Evolutionary conservation across 2,329 filamentous ascomycete genomes (phyloP).

Genomic region (Claviceps arundinis): DNA sequence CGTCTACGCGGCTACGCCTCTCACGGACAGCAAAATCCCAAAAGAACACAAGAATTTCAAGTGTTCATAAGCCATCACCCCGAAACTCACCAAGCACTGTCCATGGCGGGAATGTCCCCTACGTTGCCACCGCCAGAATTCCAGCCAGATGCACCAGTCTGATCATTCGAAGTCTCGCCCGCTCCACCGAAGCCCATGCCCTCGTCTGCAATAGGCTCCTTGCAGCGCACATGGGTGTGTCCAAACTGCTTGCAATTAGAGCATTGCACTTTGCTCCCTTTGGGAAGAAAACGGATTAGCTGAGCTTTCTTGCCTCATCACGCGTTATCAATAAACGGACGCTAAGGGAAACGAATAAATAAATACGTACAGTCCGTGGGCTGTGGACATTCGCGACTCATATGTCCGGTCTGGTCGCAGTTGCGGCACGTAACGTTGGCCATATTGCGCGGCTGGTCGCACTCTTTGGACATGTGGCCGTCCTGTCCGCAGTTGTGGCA

Average conservation of each 20-base stretch:
- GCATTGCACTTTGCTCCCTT: slow-evolving; percentile 28
- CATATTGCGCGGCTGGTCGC: slow-evolving; percentile 31
- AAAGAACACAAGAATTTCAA: no score
- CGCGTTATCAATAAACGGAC: no score
- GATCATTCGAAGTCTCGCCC: slow-evolving; percentile 5
- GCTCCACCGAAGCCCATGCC: slow-evolving; percentile 7
- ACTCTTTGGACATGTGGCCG: slow-evolving; percentile 43
- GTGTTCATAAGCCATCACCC: neutral
- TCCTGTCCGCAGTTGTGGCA: slow-evolving; percentile 52
- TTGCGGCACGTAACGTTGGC: slow-evolving; percentile 42
- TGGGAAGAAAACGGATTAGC: neutral
- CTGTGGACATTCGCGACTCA: slow-evolving; percentile 48
- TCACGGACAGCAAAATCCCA: no score
- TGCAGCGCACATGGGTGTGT: slow-evolving; percentile 27
- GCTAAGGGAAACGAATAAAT: no score
- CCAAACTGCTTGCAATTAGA: slow-evolving; percentile 25
- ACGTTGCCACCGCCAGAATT: slow-evolving; percentile 4
- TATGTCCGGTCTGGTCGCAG: slow-evolving; percentile 48
- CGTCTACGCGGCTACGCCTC: no score
- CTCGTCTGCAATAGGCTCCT: slow-evolving; percentile 11
- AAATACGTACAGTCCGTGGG: slow-evolving; percentile 29
- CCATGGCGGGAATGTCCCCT: neutral
- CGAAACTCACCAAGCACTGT: neutral
- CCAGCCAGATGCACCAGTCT: slow-evolving; percentile 2
- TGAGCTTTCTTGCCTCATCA: neutral